These are phyloP conservation scores for Chalara sp. DNA, from an alignment of 2,329 filamentous ascomycete genomes.

Conservation along the genomic window DNA sequence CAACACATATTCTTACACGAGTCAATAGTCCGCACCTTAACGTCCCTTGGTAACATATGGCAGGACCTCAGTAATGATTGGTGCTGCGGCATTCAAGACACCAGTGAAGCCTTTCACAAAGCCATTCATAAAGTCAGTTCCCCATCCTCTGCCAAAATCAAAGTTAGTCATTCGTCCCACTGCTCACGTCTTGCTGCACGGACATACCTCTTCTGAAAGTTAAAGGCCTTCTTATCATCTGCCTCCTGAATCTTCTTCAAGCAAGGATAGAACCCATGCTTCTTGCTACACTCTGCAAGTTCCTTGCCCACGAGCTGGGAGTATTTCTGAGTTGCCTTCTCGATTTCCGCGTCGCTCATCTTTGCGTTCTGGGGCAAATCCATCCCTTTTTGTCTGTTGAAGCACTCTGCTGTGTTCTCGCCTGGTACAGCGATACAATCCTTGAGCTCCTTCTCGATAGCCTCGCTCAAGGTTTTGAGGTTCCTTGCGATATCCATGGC, in stretches of 20 bases:
- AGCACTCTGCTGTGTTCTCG: not conserved
- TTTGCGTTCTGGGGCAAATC: not conserved
- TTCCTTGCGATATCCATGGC: not conserved
- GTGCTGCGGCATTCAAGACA: not conserved
- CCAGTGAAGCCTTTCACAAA: not conserved
- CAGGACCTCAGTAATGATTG: not conserved
- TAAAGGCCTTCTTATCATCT: not conserved
- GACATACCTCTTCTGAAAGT: not conserved
- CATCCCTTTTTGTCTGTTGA: not conserved
- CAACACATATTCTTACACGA: too few relatives aligned
- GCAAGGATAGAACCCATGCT: not conserved
- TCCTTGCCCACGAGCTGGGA: not conserved
- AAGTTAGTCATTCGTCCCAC: too few relatives aligned
- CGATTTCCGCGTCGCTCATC: not conserved
- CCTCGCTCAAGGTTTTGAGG: not conserved
- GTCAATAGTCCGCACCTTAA: too few relatives aligned
- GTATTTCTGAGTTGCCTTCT: not conserved
- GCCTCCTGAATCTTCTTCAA: not conserved
- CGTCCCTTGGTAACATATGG: not conserved
- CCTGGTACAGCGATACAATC: not conserved
- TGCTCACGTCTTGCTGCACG: too few relatives aligned
- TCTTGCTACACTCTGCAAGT: not conserved
- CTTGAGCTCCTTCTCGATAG: not conserved
- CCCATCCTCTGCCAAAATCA: not conserved
- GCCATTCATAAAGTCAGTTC: not conserved